A percentile compares a stretch with the other conserved stretches of the same genome.
Conservation (phyloP, 2,329 filamentous ascomycete species). For the Xylariaceae sp. region DNA sequence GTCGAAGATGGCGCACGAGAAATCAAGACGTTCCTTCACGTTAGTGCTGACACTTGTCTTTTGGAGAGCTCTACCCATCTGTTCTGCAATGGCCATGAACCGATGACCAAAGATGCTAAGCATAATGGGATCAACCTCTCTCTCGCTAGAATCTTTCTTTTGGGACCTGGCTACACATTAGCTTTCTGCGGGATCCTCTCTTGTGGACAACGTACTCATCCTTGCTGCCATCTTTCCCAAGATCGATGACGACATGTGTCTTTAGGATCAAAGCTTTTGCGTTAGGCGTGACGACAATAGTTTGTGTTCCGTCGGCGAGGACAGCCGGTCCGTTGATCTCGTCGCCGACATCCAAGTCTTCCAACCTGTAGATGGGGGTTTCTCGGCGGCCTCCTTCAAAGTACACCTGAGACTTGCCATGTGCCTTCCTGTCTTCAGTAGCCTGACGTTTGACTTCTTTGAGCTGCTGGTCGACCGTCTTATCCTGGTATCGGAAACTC, state of each 20-base stretch:
- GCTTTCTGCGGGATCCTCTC: constrained; percentile 11
- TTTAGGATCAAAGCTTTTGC: constrained; percentile 79
- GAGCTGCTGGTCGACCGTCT: constrained; percentile 85
- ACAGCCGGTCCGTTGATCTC: constrained; percentile 81
- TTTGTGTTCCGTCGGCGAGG: constrained; percentile 87
- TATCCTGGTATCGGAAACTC: constrained; percentile 79
- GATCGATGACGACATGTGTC: constrained; percentile 89
- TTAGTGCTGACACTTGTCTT: constrained; percentile 83
- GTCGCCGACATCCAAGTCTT: constrained; percentile 74
- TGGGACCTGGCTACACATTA: constrained; percentile 36
- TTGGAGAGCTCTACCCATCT: constrained; percentile 80
- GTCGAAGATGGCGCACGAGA: constrained; percentile 83
- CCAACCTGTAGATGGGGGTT: constrained; percentile 84
- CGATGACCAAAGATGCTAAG: constrained; percentile 81
- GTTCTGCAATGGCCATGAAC: constrained; percentile 86
- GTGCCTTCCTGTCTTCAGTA: constrained; percentile 63
- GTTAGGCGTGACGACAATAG: constrained; percentile 85
- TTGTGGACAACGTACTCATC: constrained; percentile 45
- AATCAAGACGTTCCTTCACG: constrained; percentile 83
- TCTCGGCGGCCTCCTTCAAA: constrained; percentile 81
- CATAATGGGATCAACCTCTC: constrained; percentile 75
- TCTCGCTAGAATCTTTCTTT: constrained; percentile 38
- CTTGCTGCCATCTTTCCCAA: constrained; percentile 62
- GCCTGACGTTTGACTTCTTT: constrained; percentile 69
- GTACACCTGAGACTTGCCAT: constrained; percentile 75